Base-by-base conservation (phyloP, 495 filamentous ascomycete species). In the Neurospora cerealis region DNA sequence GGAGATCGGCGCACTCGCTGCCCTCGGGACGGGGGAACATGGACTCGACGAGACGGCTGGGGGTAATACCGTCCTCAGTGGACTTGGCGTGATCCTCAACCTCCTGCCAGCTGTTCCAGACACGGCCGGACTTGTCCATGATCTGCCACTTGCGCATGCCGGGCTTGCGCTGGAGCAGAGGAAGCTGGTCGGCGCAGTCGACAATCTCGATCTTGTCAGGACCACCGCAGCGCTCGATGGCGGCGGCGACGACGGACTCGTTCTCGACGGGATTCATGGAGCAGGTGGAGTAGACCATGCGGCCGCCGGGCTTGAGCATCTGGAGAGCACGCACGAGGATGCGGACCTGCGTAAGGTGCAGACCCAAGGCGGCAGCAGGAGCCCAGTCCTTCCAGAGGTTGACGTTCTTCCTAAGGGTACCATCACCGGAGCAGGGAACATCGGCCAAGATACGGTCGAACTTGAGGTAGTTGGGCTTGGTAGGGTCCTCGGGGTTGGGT, bases 211-310 rank as follows among this genome's bases (percentile, higher is more conserved):
- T 92, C 77, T 95, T 96, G 34, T 88, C 87, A 3, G 88, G 79
- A 10, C 96, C 96, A 74, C 96, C 96, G 77, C 95, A 98, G 54
- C 94, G 88, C 74, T 94, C 92, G 77, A 98, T 97, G 5, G 96
- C 95, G 3, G 86, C 82, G 17, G 83, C 83, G 73, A 99, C 83
- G 28, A 98, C 94, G n/a, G 96, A 92, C 84, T 99, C 96, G 79
- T 99, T 97, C 81, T 99, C 96, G 32, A 98, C 87, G 0, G 96
- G 95, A 82, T 98, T 99, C 92, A 99, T 92, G 81, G 93, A 96
- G 85, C 96, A 99, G 19, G 96, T 98, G 8, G 95, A 98, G 83
- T 98, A 99, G 37, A 98, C 94, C 10, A 98, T 91, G 69, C 93
- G 89, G 73, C 96, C 96, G 40, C 96, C 96, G 54, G 93, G 92